These are phyloP conservation scores for Albizia julibrissin DNA, from an alignment of 306 rosid genomes.

Conservation along the genomic window DNA sequence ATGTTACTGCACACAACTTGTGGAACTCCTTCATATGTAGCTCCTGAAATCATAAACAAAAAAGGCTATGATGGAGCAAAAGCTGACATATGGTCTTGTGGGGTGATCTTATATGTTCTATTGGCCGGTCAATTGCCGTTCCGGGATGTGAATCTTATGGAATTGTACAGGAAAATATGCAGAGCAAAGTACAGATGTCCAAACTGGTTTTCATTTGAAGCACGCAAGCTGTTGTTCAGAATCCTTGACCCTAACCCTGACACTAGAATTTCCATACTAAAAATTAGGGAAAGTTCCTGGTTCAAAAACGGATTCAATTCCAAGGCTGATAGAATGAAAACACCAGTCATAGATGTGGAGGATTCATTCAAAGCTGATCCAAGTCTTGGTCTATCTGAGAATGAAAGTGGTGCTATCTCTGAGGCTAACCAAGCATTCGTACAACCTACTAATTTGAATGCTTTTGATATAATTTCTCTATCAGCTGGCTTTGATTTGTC, in stretches of 20 bases:
- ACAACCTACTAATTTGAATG: slow-evolving; percentile 40
- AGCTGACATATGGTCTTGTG: slow-evolving; percentile 52
- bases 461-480: slow-evolving; percentile 49
- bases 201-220: slow-evolving; percentile 45
- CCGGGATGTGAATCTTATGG: slow-evolving; percentile 43
- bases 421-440: slow-evolving; percentile 37
- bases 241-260: slow-evolving; percentile 47
- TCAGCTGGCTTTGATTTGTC: slow-evolving; percentile 51
- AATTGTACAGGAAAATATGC: slow-evolving; percentile 40
- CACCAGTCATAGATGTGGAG: slow-evolving; percentile 11
- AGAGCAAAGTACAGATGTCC: slow-evolving; percentile 42
- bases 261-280: slow-evolving; percentile 39
- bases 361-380: slow-evolving; percentile 26
- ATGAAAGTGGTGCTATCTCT: slow-evolving; percentile 13
- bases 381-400: slow-evolving; percentile 23
- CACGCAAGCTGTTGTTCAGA: slow-evolving; percentile 31
- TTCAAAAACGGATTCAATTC: slow-evolving; percentile 36
- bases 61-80: slow-evolving; percentile 46
- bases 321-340: slow-evolving; percentile 28
- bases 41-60: slow-evolving; percentile 45
- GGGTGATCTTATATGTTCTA: slow-evolving; percentile 49
- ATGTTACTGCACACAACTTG: slow-evolving; percentile 43
- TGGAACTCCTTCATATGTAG: slow-evolving; percentile 53
- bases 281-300: slow-evolving; percentile 37
- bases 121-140: slow-evolving; percentile 49